Percentiles rank a stretch among this genome's conserved stretches.
These are phyloP conservation scores for Musa beccarii DNA, from an alignment of 176 grass and related monocot genomes.

Conservation along the genomic window DNA sequence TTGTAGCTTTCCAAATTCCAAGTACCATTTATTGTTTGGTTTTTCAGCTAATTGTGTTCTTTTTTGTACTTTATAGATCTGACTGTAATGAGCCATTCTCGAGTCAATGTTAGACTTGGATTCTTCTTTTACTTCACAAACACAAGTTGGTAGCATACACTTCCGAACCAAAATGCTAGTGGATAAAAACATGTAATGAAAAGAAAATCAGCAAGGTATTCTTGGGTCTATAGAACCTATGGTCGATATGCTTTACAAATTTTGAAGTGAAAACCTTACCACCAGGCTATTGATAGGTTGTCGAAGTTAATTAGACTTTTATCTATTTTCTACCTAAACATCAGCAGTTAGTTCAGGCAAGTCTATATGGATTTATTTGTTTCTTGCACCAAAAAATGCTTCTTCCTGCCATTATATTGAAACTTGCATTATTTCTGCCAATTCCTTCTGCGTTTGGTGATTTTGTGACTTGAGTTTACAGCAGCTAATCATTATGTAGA, in stretches of 20 bases:
- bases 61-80: no score
- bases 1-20: no score
- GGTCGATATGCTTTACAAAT: not conserved
- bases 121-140: not conserved
- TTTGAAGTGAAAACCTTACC: not conserved
- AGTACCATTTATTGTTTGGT: no score
- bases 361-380: not conserved
- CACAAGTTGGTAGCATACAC: not conserved
- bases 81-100: no score
- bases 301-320: not conserved
- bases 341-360: not conserved
- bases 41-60: no score
- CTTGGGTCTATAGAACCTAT: not conserved
- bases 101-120: no score
- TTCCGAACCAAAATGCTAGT: not conserved
- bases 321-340: not conserved
- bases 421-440: no score
- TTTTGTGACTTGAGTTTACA: not conserved
- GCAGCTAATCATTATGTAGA: constrained; percentile 17
- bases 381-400: not conserved
- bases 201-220: not conserved
- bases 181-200: not conserved
- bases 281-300: not conserved
- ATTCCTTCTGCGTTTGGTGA: no score
- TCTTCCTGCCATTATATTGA: not conserved